These are phyloP conservation scores for Hypoxylon subgilvum DNA, from an alignment of 495 filamentous ascomycete genomes.

Conservation along the genomic window DNA sequence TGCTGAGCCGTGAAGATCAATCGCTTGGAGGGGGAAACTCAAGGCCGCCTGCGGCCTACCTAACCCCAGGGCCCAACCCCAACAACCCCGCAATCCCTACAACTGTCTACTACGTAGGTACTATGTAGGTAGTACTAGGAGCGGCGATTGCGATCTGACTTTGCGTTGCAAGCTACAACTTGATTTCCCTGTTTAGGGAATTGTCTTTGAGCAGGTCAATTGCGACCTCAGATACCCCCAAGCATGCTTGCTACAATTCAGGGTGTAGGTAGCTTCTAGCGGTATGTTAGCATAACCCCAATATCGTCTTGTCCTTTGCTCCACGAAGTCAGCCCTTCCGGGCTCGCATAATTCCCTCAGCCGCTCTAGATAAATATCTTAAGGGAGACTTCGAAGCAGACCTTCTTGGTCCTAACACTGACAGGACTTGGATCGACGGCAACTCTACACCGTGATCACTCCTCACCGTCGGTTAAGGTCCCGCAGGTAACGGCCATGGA, in stretches of 20 bases:
- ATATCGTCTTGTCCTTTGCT: neutral
- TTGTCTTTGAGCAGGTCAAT: neutral
- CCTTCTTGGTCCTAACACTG: slow-evolving; percentile 19
- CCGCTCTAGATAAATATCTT: slow-evolving; percentile 10
- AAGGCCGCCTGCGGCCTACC: slow-evolving; percentile 14
- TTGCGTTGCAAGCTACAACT: slow-evolving; percentile 7
- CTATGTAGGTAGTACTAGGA: too few relatives aligned
- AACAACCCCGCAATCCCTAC: slow-evolving; percentile 35
- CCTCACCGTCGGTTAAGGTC: slow-evolving; percentile 21
- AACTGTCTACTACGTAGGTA: too few relatives aligned
- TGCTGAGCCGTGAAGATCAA: slow-evolving; percentile 24
- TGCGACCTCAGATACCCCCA: slow-evolving; percentile 8
- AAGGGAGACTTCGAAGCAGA: neutral
- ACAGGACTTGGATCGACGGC: slow-evolving; percentile 10
- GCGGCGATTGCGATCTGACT: slow-evolving; percentile 13
- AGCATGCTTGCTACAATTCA: too few relatives aligned
- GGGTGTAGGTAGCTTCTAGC: too few relatives aligned
- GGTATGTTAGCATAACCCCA: too few relatives aligned
- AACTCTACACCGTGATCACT: slow-evolving; percentile 5
- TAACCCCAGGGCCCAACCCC: slow-evolving; percentile 4
- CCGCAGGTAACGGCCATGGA: slow-evolving; percentile 3
- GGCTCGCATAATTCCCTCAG: neutral
- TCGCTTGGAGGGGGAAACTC: slow-evolving; percentile 16
- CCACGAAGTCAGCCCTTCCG: neutral
- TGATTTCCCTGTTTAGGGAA: slow-evolving; percentile 4